Evolutionary conservation across 495 filamentous ascomycete species (phyloP), one percentile per base, ranked within the genome.

Genomic region (Aspergillus egyptiacus): DNA sequence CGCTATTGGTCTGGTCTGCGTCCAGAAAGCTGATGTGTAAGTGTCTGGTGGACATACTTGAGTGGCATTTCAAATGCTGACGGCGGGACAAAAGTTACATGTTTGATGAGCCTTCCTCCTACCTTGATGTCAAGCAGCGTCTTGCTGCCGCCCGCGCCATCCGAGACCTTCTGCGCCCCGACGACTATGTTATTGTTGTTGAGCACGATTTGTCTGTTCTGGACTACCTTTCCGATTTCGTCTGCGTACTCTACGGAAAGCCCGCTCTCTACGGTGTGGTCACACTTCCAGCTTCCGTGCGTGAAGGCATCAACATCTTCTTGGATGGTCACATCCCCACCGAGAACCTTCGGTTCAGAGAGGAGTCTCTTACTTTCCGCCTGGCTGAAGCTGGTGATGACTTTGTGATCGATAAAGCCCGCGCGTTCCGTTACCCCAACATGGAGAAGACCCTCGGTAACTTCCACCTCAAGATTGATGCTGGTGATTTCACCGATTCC

Each of bases 221-320:
- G 22, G 94, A 98, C 62, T 98, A 98, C 61, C 83, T 98, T 37
- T 97, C 94, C 33, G 93, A 98, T 71, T 97, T 91, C 67, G 88
- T 98, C 63, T 97, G 94, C 64, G 87, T 95, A 45, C 83, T 98
- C 17, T 98, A 98, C 62, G 94, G 93, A 48, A 82, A 84, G 63
- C 94, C 93, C 22, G 93, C 91, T 27, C 85, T 93, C 40, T 98
- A 97, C 54, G 93, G 93, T 82, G 93, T 98, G 9, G 94, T 98
- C n/a, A 96, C 93, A 19, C 76, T 97, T 34, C 93, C 93, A 36
- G 76, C 91, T 49, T 97, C 93, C 1, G 94, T 97, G 38, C 89
- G 93, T 56, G 94, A 98, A 80, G 93, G 93, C 60, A 98, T 98
- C 81, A 98, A 98, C 71, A 96, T 97, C 67, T 98, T 98, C 82